Evolutionary conservation across 768 basidiomycete species (phyloP), one percentile per base, ranked within the genome.

Genomic region (Tephrocybe sp.): DNA sequence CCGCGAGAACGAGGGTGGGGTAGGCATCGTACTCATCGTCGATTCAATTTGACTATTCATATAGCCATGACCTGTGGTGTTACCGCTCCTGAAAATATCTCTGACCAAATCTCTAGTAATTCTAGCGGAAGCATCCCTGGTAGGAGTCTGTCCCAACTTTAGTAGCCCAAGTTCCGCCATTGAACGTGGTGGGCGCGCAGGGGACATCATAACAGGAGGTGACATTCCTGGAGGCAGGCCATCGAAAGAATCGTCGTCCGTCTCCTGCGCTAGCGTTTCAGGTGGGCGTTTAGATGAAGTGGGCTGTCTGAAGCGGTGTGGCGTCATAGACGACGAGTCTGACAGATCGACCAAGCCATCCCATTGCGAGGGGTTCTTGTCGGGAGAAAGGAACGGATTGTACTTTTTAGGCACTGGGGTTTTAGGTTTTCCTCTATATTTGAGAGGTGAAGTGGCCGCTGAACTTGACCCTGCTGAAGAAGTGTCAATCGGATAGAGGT

Each of bases 271-370:
- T 6, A 64, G 60, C 7, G 62, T 62, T 12, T 59, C 60, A 9
- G 36, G 55, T 23, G 41, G 39, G 31, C 50, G 54, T 42, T 48
- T 49, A 15, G 47, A 53, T 31, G 29, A 49, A 16, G 52, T 9
- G 16, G 27, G 49, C 19, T 55, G 47, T 31, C 64, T 55, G 21
- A 59, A 63, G 53, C 69, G 74, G 47, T 63, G 69, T 16, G 78
- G 78, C 15, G 79, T 80, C 18, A 69, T 58, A 15, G 78, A 67
- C 23, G 74, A 71, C 5, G 82, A 76, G 50, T 80, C 80, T 15
- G 76, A 73, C 3, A 91, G 76, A 65, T 94, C 80, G 27, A 91
- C 84, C 27, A 92, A 66, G 9, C 88, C 88, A 58, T 78, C 78
- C 87, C 88, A 90, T 13, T 82, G 67, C 9, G 68, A 64, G 2